Conservation (phyloP, 2,329 filamentous ascomycete genomes). For the Ophiognomonia clavigignenti-juglandacearum region DNA sequence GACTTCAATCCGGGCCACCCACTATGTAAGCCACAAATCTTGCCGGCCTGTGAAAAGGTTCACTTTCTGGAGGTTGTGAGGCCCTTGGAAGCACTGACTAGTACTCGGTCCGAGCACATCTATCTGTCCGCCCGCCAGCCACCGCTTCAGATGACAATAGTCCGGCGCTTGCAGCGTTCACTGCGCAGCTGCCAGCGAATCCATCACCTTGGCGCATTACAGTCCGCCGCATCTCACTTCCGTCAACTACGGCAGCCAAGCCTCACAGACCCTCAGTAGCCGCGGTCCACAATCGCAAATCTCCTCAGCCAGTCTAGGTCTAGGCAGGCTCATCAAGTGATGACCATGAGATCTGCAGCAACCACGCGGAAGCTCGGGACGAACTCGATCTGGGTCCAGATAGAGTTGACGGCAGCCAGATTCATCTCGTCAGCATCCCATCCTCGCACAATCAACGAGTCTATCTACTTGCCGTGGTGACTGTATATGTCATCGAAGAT, state of each 20-base stretch:
- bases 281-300: not conserved
- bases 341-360: not conserved
- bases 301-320: not conserved
- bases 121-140: not conserved
- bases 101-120: not conserved
- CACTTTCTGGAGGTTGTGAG: too few species aligned
- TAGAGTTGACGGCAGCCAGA: not conserved
- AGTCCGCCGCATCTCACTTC: too few species aligned
- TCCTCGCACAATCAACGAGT: not conserved
- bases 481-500: not conserved
- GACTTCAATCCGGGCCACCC: too few species aligned
- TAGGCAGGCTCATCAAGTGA: too few species aligned
- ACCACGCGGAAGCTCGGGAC: too few species aligned
- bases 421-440: not conserved
- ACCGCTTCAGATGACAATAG: slow-evolving; percentile 5
- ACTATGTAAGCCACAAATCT: too few species aligned
- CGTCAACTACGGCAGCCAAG: too few species aligned
- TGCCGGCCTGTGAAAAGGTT: too few species aligned
- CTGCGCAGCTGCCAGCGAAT: too few species aligned
- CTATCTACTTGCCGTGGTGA: not conserved
- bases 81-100: too few species aligned
- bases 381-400: not conserved
- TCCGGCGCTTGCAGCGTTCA: not conserved
- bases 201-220: too few species aligned
- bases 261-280: not conserved